Evolutionary conservation across 1,284 basidiomycete species (phyloP).

Genomic region (Ceratorhiza oryzae-sativae): DNA sequence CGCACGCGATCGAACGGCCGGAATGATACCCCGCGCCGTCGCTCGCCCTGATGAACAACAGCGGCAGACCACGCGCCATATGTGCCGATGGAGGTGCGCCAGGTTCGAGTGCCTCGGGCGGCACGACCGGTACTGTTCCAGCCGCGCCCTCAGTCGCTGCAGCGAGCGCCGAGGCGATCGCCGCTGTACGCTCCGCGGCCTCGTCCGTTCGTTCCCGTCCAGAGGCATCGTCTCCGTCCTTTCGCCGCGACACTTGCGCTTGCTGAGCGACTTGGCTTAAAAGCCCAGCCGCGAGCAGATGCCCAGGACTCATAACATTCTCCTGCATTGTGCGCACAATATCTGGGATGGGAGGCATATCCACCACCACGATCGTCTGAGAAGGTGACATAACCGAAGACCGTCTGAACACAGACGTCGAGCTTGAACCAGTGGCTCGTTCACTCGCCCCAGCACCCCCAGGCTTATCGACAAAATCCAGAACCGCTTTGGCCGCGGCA

Average conservation of each 20-base stretch:
- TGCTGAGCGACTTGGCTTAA: conserved; percentile 27
- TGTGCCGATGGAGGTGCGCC: conserved; percentile 50
- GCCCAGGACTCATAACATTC: conserved; percentile 36
- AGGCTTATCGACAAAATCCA: conserved; percentile 29
- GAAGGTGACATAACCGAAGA: conserved; percentile 52
- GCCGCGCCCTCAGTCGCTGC: conserved; percentile 37
- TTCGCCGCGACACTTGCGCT: conserved; percentile 29
- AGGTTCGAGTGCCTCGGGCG: conserved; percentile 44
- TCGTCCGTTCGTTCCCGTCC: conserved; percentile 22
- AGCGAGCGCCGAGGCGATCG: conserved; percentile 31
- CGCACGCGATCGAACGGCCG: conserved; percentile 80
- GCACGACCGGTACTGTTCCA: conserved; percentile 49
- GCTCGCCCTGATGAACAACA: conserved; percentile 75
- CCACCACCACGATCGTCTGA: conserved; percentile 79
- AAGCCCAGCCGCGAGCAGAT: conserved; percentile 31
- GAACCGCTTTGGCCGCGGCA: conserved; percentile 9
- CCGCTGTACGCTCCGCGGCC: conserved; percentile 27
- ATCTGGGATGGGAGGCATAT: conserved; percentile 64
- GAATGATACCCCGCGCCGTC: conserved; percentile 86
- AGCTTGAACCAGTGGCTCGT: conserved; percentile 22
- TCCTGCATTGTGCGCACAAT: conserved; percentile 42
- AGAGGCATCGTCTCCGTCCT: neutral
- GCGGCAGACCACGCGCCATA: conserved; percentile 66
- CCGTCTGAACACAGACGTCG: conserved; percentile 33
- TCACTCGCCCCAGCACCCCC: neutral